Percentiles rank a stretch among this genome's conserved stretches.
phyloP scores from a whole-genome alignment of 2,329 filamentous ascomycete genomes.

The Fusarium graminum region DNA sequence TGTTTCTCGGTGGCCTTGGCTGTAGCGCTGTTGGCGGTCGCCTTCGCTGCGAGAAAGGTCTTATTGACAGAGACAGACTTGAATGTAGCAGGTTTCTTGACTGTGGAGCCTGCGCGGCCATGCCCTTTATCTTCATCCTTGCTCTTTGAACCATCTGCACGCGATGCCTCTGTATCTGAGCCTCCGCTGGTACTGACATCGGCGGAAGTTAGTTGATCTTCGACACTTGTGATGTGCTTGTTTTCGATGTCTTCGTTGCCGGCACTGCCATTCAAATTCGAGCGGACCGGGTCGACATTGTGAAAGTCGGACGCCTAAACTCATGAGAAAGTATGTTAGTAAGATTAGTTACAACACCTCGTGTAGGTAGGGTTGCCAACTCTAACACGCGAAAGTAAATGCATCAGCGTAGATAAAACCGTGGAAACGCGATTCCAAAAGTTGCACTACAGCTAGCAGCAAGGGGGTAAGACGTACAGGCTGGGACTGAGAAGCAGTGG shows the following conservation, averaged over 20 bases:
- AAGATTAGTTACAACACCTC: slow-evolving; percentile 15
- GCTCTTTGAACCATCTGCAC: slow-evolving; percentile 66
- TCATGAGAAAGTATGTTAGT: slow-evolving; percentile 33
- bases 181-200: slow-evolving; percentile 79
- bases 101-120: slow-evolving; percentile 67
- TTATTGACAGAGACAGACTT: slow-evolving; percentile 89
- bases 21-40: slow-evolving; percentile 57
- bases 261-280: slow-evolving; percentile 64
- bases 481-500: slow-evolving; percentile 62
- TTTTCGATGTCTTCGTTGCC: slow-evolving; percentile 66
- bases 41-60: slow-evolving; percentile 83
- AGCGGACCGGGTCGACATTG: slow-evolving; percentile 61
- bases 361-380: slow-evolving; percentile 1
- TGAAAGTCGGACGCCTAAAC: slow-evolving; percentile 57
- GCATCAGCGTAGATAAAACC: neutral
- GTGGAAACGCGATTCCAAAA: neutral
- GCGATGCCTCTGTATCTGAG: slow-evolving; percentile 81
- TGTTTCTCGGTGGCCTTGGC: slow-evolving; percentile 67
- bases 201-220: slow-evolving; percentile 71
- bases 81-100: slow-evolving; percentile 83
- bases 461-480: slow-evolving; percentile 56
- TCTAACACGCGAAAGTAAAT: neutral
- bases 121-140: slow-evolving; percentile 72
- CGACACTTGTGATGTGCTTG: slow-evolving; percentile 69
- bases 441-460: neutral